phyloP scores from a whole-genome alignment of 495 filamentous ascomycete genomes.

The Elasticomyces elasticus region DNA sequence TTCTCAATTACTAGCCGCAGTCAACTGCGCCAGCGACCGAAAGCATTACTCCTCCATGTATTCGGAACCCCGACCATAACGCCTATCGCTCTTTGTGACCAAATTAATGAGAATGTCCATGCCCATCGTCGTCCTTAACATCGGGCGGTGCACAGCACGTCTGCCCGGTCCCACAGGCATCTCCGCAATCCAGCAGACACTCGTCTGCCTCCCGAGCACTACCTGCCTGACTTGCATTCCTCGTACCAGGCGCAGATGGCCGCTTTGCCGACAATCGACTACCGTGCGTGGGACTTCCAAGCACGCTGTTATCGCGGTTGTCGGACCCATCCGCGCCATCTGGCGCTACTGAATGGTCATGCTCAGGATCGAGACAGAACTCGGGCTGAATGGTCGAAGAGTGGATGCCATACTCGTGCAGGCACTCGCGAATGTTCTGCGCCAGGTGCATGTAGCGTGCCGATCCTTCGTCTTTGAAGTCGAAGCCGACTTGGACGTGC shows the following conservation, averaged over 20 bases:
- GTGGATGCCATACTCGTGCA: constrained; percentile 93
- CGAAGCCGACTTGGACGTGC: constrained; percentile 78
- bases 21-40: too few species aligned
- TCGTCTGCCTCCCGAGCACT: constrained; percentile 46
- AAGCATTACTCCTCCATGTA: too few species aligned
- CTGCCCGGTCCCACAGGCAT: constrained; percentile 59
- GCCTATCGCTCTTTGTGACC: too few species aligned
- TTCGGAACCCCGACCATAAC: too few species aligned
- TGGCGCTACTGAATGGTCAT: constrained; percentile 37
- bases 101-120: constrained; percentile 5
- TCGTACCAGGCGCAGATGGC: constrained; percentile 22
- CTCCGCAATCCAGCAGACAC: constrained; percentile 79
- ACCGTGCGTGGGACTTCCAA: background rate
- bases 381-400: constrained; percentile 98
- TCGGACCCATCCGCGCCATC: constrained; percentile 9
- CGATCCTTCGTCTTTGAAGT: constrained; percentile 59
- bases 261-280: background rate
- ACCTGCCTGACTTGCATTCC: constrained; percentile 36
- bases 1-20: too few species aligned
- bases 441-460: constrained; percentile 85
- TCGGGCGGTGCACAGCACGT: constrained; percentile 55
- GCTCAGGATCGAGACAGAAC: constrained; percentile 57
- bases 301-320: constrained; percentile 4
- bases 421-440: constrained; percentile 63
- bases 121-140: constrained; percentile 13